These are phyloP conservation scores for Pleurotus salmoneostramineus DNA, from an alignment of 768 basidiomycete genomes.

Conservation along the genomic window DNA sequence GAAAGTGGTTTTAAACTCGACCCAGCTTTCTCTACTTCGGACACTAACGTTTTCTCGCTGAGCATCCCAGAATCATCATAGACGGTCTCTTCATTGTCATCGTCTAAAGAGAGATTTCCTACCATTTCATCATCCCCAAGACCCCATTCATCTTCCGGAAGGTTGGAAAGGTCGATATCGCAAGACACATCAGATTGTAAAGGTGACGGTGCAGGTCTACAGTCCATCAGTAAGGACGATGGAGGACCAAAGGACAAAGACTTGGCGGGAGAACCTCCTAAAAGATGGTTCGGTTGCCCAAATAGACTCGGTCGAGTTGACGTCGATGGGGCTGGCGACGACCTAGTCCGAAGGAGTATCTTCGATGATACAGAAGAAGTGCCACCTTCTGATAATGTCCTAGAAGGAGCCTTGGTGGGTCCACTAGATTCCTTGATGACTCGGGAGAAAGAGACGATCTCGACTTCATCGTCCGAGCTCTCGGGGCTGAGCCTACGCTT, in stretches of 20 bases:
- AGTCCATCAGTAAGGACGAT: slow-evolving; percentile 1
- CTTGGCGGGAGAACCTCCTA: neutral
- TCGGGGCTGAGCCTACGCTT: slow-evolving; percentile 18
- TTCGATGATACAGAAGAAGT: slow-evolving; percentile 17
- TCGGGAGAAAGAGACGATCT: slow-evolving; percentile 22
- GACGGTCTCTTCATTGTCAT: slow-evolving; percentile 21
- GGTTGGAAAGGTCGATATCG: slow-evolving; percentile 24
- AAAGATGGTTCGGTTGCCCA: neutral
- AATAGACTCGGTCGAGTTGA: slow-evolving; percentile 3
- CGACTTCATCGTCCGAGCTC: slow-evolving; percentile 28
- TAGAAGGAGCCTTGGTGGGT: neutral
- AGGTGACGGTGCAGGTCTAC: neutral
- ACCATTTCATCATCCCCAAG: slow-evolving; percentile 48
- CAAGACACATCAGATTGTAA: slow-evolving; percentile 10
- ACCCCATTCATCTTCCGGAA: slow-evolving; percentile 55
- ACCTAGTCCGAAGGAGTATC: slow-evolving; percentile 11
- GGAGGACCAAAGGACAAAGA: slow-evolving; percentile 11
- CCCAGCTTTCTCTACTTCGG: neutral
- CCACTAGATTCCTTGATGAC: neutral
- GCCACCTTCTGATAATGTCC: neutral
- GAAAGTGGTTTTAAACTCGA: slow-evolving; percentile 20
- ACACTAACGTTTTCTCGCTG: neutral
- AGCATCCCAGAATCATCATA: slow-evolving; percentile 18
- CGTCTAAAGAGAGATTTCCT: slow-evolving; percentile 12
- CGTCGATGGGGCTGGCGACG: neutral